These are phyloP conservation scores for Citropsis articulata DNA, from an alignment of 345 rosid species.

Conservation along the genomic window DNA sequence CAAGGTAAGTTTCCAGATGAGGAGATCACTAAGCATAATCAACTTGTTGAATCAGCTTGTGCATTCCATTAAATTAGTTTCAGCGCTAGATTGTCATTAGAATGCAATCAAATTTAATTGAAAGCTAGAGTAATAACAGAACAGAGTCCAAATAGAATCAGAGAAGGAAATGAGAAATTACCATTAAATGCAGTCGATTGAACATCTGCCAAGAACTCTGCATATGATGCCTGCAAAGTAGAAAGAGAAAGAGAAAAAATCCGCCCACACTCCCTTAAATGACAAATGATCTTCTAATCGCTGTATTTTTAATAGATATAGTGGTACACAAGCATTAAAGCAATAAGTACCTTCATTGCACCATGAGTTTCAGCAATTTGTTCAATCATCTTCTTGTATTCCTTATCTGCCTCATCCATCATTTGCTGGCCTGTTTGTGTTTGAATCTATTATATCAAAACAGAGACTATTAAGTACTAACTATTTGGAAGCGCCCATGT, in stretches of 20 bases:
- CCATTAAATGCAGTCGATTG: constrained; percentile 42
- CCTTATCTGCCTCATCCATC: constrained; percentile 48
- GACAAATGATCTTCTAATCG: neutral
- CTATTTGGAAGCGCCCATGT: neutral
- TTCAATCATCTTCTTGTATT: constrained; percentile 40
- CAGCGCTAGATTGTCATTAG: neutral
- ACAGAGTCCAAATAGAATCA: neutral
- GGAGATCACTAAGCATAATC: neutral
- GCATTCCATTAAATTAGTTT: neutral
- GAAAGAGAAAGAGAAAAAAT: neutral
- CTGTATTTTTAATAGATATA: neutral
- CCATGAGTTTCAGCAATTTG: constrained; percentile 35
- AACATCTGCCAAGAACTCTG: constrained; percentile 42
- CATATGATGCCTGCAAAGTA: constrained; percentile 37
- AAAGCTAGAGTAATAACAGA: neutral
- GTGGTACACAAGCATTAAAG: neutral
- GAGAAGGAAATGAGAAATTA: constrained; percentile 11
- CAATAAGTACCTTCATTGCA: constrained; percentile 40
- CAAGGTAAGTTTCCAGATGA: neutral
- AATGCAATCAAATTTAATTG: neutral
- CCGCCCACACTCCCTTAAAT: neutral
- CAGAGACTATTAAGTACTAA: neutral
- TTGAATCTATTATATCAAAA: constrained; percentile 37
- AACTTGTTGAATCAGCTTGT: neutral
- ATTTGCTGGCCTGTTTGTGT: constrained; percentile 43